Base-by-base conservation (phyloP, 83 land plant species). In the Larix sibirica region DNA sequence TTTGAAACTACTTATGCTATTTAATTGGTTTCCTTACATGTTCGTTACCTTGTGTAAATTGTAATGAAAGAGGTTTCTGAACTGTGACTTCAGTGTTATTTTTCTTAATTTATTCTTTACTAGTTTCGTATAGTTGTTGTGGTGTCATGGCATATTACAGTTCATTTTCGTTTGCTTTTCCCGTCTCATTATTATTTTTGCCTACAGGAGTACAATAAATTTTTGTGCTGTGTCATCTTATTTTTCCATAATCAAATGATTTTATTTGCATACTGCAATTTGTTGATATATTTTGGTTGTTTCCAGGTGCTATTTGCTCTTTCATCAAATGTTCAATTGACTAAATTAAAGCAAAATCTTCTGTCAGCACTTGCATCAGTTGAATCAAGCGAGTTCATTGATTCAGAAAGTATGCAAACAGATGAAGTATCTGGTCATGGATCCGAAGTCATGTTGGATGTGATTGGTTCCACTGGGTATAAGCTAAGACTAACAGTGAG, bases 241-340 rank as follows among this genome's bases (percentile, higher is more conserved):
- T 50, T 50, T 50, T 50, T 12, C 56, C 13, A 12, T 12, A 50
- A 50, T 71, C 73, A 69, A 31, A 20, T 38, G 13, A 12, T n/a
- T 71, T 71, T 3, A 40, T n/a, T 71, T 71, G n/a, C 73, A 4
- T 69, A 6, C 42, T 16, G 42, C 17, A 31, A 4, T 18, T 38
- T 71, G 44, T 20, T 71, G 54, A 42, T 71, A n/a, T 8, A 50
- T 50, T 6, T 71, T 42, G 8, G 9, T 71, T 33, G 23, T 71
- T 71, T 40, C 24, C 77, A 71, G 77, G 77, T 42, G 44, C 54
- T 73, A 73, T 18, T 73, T 73, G 54, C 54, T 73, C 77, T 73
- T 73, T 73, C 77, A 73, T 73, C 77, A 44, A 73, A 73, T 73
- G 77, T 73, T 44, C 56, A 73, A 21, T 44, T 73, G 77, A 42